A percentile compares a stretch with the other conserved stretches of the same genome.
Evolutionary conservation across 83 land plant genomes (phyloP).

Genomic region (Picea abies): DNA sequence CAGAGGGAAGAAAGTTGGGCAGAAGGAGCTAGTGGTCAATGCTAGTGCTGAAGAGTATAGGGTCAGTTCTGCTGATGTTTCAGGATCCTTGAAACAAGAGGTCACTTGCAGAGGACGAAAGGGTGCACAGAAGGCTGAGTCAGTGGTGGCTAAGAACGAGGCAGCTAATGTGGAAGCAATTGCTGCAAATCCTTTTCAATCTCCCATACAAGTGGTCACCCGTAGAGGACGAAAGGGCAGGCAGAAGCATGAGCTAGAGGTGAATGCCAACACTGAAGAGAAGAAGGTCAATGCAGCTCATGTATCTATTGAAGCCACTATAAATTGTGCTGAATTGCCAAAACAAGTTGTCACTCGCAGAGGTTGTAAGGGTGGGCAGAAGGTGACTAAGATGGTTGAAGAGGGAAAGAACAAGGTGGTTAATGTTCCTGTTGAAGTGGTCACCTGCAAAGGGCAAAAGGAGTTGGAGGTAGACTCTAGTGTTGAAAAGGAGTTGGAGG

Average conservation of each 20-base stretch:
- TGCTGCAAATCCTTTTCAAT: neutral
- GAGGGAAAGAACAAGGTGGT: neutral
- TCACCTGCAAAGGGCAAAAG: neutral
- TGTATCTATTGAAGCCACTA: neutral
- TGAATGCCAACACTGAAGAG: neutral
- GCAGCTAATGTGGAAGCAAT: too few species aligned
- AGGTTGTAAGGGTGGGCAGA: neutral
- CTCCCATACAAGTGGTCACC: neutral
- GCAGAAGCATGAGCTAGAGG: neutral
- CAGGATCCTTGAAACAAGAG: neutral
- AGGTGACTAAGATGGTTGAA: neutral
- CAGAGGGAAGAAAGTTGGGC: neutral
- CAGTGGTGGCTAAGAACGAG: neutral
- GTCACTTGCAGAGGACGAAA: neutral
- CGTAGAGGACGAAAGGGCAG: neutral
- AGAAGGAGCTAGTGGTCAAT: neutral
- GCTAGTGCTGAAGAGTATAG: neutral
- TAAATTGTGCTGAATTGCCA: neutral
- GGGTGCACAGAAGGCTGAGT: neutral
- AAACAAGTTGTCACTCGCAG: conserved; percentile 10
- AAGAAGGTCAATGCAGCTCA: neutral
- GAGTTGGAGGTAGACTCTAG: neutral
- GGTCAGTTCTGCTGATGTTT: neutral
- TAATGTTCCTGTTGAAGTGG: neutral
- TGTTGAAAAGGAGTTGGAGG: neutral